A percentile compares a stretch with the other conserved stretches of the same genome.
Conservation (phyloP, 1,284 basidiomycete genomes). For the Cutaneotrichosporon dermatis region DNA sequence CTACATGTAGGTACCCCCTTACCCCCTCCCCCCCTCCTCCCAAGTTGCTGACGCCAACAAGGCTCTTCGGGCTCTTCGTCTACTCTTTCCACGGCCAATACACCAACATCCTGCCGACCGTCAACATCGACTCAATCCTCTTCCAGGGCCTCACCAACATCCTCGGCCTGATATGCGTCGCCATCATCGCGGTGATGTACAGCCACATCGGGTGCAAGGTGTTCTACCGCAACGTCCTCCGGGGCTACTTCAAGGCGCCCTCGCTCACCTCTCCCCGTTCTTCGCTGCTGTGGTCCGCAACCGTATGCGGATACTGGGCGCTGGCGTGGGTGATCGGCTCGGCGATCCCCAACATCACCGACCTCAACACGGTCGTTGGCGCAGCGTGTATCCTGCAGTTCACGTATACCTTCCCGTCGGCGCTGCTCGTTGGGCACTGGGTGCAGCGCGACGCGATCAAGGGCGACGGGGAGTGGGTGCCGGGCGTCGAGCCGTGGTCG, state of each 20-base stretch:
- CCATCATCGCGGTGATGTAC: conserved; percentile 61
- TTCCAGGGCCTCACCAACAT: conserved; percentile 54
- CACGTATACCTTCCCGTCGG: conserved; percentile 18
- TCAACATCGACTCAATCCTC: conserved; percentile 55
- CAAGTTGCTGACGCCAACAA: no score
- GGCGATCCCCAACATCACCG: conserved; percentile 59
- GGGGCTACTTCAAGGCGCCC: conserved; percentile 58
- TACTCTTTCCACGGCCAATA: conserved; percentile 60
- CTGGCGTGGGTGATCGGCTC: conserved; percentile 59
- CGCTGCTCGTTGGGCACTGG: conserved; percentile 19
- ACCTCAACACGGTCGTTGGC: conserved; percentile 57
- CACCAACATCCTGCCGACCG: conserved; percentile 57
- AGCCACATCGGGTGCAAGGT: conserved; percentile 54
- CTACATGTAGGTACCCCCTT: conserved; percentile 31
- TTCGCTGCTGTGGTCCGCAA: conserved; percentile 50
- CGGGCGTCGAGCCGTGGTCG: conserved; percentile 14
- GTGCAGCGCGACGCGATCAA: conserved; percentile 17
- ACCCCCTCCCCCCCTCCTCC: no score
- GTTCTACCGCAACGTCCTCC: conserved; percentile 41
- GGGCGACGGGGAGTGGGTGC: conserved; percentile 16
- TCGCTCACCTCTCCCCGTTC: conserved; percentile 53
- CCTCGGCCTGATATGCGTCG: conserved; percentile 45
- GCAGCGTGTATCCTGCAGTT: conserved; percentile 31
- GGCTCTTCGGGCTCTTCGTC: conserved; percentile 50
- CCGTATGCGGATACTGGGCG: conserved; percentile 34